A percentile compares a stretch with the other conserved stretches of the same genome.
Conservation (phyloP, 169 alveolate species). For the Cryptosporidium muris region DNA sequence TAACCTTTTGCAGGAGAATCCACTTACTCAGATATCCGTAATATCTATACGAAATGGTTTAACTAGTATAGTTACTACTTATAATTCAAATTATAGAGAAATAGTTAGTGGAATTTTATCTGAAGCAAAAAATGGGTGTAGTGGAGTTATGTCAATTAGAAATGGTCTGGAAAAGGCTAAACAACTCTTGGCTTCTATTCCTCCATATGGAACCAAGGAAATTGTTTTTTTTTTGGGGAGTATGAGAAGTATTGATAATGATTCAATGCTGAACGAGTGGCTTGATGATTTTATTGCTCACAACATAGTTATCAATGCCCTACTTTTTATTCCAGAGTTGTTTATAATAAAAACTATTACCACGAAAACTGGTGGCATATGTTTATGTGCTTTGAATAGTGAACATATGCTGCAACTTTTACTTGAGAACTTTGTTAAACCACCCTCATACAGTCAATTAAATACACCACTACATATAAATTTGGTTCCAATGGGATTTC, state of each 20-base stretch:
- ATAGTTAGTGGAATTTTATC: constrained; percentile 15
- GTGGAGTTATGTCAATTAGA: constrained; percentile 63
- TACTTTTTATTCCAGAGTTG: constrained; percentile 59
- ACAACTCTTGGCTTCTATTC: constrained; percentile 29
- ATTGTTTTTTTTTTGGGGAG: constrained; percentile 52
- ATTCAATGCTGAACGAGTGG: constrained; percentile 49
- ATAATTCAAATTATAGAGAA: constrained; percentile 56
- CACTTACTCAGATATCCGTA: constrained; percentile 55
- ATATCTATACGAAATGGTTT: constrained; percentile 33
- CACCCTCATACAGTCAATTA: constrained; percentile 11
- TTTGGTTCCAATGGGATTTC: constrained; percentile 63
- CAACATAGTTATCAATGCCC: constrained; percentile 29
- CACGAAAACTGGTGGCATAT: constrained; percentile 50
- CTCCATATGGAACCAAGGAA: constrained; percentile 70
- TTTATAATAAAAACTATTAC: constrained; percentile 44
- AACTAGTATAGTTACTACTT: constrained; percentile 27
- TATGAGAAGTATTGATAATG: constrained; percentile 64
- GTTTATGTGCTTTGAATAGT: constrained; percentile 63
- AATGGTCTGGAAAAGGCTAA: constrained; percentile 70
- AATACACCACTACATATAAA: constrained; percentile 23
- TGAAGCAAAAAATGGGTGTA: constrained; percentile 45
- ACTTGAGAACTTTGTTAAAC: constrained; percentile 55
- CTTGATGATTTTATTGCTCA: constrained; percentile 27
- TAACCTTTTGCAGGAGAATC: constrained; percentile 37
- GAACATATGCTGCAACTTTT: constrained; percentile 33